Base-by-base conservation (phyloP, 2,329 filamentous ascomycete genomes). In the Trichophaea hybrida region DNA sequence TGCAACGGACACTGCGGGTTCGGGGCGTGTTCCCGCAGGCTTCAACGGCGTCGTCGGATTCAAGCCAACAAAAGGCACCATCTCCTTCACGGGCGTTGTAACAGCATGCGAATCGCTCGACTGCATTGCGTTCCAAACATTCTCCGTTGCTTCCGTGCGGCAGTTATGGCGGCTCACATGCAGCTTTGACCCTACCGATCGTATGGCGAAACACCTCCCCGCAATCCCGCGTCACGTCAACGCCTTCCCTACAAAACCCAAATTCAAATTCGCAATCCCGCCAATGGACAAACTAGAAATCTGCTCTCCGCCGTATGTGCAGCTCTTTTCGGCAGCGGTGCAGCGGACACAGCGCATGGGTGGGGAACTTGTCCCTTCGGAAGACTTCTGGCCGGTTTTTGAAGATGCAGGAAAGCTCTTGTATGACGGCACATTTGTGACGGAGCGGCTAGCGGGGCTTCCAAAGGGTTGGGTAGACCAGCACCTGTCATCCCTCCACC, bases 21-120 rank as follows among this genome's bases (percentile, higher is more conserved):
- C 75, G 6, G 76, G 76, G 2, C 72, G 78, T 35, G 76, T 80
- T 2, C 78, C 78, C 1, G 74, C 77, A 4, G 75, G 74, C 0
- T 75, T 78, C 68, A 80, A 80, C 68, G 76, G 76, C 32, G 73
- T 80, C 12, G 72, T 77, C n/a, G 78, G 78, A 5, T 73, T 71
- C 65, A 75, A 75, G 66, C 77, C 77, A 0, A 80, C 78, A 1
- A 74, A 77, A 58, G 78, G 76, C 2, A 76, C 77, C 0, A 69
- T 80, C 4, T 77, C 76, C 8, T 72, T 75, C 4, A 69, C 69
- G 1, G 77, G 78, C 2, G 73, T 80, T 0, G 73, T 77, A 5
- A 78, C 78, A 2, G 80, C 80, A 1, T 82, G 80, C 62, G 72
- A 76, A 17, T 78, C 76, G 0, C 72, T 82, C 0, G 80, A 82